Evolutionary conservation across 768 basidiomycete genomes (phyloP).

Genomic region (Pholiota molesta): DNA sequence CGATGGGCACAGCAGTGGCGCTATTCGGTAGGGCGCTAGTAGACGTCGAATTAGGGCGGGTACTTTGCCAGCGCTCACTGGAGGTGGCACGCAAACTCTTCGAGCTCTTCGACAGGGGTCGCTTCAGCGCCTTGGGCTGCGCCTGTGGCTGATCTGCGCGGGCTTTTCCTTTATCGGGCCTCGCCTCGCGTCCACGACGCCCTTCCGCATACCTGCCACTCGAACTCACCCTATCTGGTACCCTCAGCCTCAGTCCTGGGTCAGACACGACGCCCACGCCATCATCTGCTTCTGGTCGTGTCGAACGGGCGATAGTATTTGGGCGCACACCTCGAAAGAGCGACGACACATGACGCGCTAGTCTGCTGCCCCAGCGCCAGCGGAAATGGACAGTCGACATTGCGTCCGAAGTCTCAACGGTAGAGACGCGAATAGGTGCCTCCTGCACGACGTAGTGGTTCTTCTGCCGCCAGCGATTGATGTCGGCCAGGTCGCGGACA

Average conservation of each 20-base stretch:
- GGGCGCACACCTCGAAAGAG: neutral
- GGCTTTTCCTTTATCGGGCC: conserved; percentile 29
- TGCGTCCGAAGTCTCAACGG: conserved; percentile 77
- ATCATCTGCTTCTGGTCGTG: neutral
- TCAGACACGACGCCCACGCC: conserved; percentile 14
- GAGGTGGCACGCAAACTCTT: conserved; percentile 31
- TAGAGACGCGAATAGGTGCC: conserved; percentile 57
- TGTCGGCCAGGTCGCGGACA: conserved; percentile 9
- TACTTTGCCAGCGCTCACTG: conserved; percentile 31
- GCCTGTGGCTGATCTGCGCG: conserved; percentile 2
- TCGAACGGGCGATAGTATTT: neutral
- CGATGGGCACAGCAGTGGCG: neutral
- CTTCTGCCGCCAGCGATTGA: neutral
- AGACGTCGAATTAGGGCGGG: conserved; percentile 9
- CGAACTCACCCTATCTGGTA: neutral
- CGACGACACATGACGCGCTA: conserved; percentile 21
- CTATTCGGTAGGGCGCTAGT: conserved; percentile 18
- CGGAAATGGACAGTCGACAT: conserved; percentile 67
- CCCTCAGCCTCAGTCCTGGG: neutral
- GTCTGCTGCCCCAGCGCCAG: conserved; percentile 55
- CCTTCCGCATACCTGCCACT: neutral
- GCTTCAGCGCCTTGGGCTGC: conserved; percentile 17
- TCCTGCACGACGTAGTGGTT: neutral
- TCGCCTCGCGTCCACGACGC: neutral
- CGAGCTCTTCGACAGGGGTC: conserved; percentile 17